A percentile compares a stretch with the other conserved stretches of the same genome.
Conservation (phyloP, 179 eudicot species). For the Beta corolliflora region DNA sequence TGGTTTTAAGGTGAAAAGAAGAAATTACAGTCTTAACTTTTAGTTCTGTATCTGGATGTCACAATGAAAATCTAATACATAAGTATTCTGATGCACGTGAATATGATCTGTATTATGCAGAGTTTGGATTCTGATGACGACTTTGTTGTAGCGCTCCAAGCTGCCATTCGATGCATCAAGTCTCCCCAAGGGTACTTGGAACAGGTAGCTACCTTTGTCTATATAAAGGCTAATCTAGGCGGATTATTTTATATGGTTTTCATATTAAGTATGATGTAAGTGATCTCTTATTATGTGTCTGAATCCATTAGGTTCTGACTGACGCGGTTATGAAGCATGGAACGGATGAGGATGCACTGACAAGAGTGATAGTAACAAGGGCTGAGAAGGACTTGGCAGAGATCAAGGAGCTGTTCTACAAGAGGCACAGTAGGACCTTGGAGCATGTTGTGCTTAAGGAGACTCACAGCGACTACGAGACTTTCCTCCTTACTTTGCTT, state of each 20-base stretch:
- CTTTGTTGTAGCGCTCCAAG: constrained; percentile 49
- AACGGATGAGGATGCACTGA: constrained; percentile 68
- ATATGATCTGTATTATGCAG: not conserved
- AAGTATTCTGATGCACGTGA: not conserved
- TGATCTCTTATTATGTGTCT: not conserved
- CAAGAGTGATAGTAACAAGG: constrained; percentile 73
- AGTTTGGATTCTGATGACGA: constrained; percentile 34
- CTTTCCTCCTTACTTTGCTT: constrained; percentile 64
- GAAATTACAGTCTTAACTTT: no score
- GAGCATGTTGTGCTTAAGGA: constrained; percentile 61
- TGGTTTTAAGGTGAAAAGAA: no score
- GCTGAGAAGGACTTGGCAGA: constrained; percentile 71
- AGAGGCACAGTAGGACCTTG: constrained; percentile 68
- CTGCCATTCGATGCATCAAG: constrained; percentile 57
- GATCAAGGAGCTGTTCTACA: constrained; percentile 64
- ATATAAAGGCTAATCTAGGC: not conserved
- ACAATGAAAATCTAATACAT: not conserved
- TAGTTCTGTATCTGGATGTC: not conserved
- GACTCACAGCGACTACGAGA: constrained; percentile 65
- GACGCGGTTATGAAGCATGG: constrained; percentile 56
- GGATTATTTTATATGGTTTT: no score
- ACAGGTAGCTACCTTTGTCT: constrained; percentile 40
- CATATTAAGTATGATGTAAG: no score
- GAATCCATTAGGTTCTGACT: constrained; percentile 49
- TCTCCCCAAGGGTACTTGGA: constrained; percentile 66